These are phyloP conservation scores for Takashimella koratensis DNA, from an alignment of 1,284 basidiomycete species.

Conservation along the genomic window DNA sequence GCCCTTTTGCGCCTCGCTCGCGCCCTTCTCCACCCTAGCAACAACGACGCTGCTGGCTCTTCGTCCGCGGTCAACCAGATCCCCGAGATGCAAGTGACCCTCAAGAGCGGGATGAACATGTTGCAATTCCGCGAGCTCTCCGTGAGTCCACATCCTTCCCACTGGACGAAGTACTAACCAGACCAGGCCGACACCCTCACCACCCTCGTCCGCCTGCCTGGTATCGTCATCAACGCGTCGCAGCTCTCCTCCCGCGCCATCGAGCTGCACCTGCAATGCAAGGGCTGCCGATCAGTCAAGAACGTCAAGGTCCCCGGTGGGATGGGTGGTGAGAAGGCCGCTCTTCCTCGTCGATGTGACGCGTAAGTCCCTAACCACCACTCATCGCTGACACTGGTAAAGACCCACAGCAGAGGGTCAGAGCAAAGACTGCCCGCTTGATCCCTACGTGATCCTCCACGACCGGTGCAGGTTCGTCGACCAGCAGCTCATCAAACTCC, in stretches of 20 bases:
- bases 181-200: slow-evolving; percentile 80
- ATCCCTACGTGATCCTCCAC: slow-evolving; percentile 95
- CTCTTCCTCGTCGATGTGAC: slow-evolving; percentile 79
- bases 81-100: slow-evolving; percentile 82
- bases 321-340: slow-evolving; percentile 76
- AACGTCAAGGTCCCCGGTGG: slow-evolving; percentile 75
- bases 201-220: slow-evolving; percentile 92
- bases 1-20: slow-evolving; percentile 79
- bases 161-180: slow-evolving; percentile 8
- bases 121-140: slow-evolving; percentile 90
- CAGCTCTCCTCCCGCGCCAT: slow-evolving; percentile 90
- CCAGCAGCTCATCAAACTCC: slow-evolving; percentile 93
- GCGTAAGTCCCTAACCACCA: slow-evolving; percentile 50
- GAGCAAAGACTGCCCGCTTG: slow-evolving; percentile 88
- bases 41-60: slow-evolving; percentile 38
- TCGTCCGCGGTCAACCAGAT: slow-evolving; percentile 55
- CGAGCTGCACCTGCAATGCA: slow-evolving; percentile 87
- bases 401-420: slow-evolving; percentile 65
- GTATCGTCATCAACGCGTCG: slow-evolving; percentile 96
- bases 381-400: slow-evolving; percentile 18
- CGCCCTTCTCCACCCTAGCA: slow-evolving; percentile 66
- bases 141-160: slow-evolving; percentile 37
- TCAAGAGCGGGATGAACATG: slow-evolving; percentile 85
- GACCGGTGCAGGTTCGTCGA: slow-evolving; percentile 93
- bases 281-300: slow-evolving; percentile 81